Evolutionary conservation across 257 asterid species (phyloP).

Genomic region (Mitragyna speciosa): DNA sequence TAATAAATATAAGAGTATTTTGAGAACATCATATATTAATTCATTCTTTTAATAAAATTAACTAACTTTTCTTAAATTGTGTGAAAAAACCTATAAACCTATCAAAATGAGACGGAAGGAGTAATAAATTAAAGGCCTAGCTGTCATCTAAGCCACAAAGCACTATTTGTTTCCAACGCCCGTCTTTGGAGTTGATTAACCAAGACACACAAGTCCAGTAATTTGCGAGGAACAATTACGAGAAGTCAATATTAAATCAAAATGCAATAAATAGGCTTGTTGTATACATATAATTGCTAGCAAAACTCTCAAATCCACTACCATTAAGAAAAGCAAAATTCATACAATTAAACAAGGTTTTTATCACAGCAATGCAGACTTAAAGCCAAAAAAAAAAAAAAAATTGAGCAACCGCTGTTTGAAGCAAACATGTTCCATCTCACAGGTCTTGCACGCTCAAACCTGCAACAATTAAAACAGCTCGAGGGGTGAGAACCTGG

Average conservation of each 20-base stretch:
- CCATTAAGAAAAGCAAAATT: background rate
- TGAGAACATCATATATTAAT: too few relatives aligned
- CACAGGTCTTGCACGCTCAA: slow-evolving; percentile 39
- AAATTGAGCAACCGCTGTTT: background rate
- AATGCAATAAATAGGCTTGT: background rate
- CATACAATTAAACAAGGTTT: background rate
- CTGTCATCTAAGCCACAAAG: background rate
- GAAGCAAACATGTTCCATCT: slow-evolving; percentile 1
- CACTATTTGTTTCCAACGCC: background rate
- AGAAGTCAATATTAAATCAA: background rate
- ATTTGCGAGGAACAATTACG: background rate
- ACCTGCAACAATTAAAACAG: slow-evolving; percentile 16
- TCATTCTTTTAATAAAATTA: too few relatives aligned
- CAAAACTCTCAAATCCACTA: background rate
- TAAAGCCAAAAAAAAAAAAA: background rate
- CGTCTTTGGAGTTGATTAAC: background rate
- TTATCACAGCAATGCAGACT: background rate
- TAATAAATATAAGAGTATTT: too few relatives aligned
- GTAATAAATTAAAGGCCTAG: background rate
- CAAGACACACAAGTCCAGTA: background rate
- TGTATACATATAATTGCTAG: too few relatives aligned
- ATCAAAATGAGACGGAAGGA: too few relatives aligned
- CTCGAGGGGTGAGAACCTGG: background rate
- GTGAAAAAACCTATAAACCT: too few relatives aligned
- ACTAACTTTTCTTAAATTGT: too few relatives aligned